phyloP scores from a whole-genome alignment of 768 basidiomycete species.

The Termitomyces sp. region DNA sequence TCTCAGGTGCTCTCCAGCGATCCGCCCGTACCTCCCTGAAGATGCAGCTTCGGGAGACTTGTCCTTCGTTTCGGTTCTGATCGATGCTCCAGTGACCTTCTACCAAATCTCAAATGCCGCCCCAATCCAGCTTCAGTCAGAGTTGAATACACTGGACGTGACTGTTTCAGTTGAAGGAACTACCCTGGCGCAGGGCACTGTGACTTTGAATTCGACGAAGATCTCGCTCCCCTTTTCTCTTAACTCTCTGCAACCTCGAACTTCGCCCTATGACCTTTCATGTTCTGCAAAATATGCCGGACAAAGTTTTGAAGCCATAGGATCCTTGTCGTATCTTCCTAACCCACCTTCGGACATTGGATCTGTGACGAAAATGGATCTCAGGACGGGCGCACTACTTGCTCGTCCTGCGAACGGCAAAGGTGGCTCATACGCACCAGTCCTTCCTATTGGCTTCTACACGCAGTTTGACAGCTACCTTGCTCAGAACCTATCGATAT shows the following conservation, averaged over 20 bases:
- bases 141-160: conserved; percentile 28
- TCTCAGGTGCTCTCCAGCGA: conserved; percentile 51
- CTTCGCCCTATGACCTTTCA: conserved; percentile 28
- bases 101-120: conserved; percentile 40
- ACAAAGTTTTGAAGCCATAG: conserved; percentile 39
- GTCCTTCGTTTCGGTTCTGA: conserved; percentile 38
- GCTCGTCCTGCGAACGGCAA: conserved; percentile 46
- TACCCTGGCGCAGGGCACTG: conserved; percentile 32
- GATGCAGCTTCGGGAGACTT: conserved; percentile 28
- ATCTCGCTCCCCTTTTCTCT: conserved; percentile 46
- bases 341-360: conserved; percentile 38
- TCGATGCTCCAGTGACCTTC: conserved; percentile 47
- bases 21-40: conserved; percentile 55
- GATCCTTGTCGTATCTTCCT: conserved; percentile 44
- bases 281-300: conserved; percentile 31
- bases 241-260: conserved; percentile 35
- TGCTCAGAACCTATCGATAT: conserved; percentile 43
- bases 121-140: conserved; percentile 28
- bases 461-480: conserved; percentile 54
- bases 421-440: conserved; percentile 42
- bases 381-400: conserved; percentile 50
- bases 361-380: conserved; percentile 60
- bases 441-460: conserved; percentile 76
- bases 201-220: conserved; percentile 48
- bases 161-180: conserved; percentile 42